Base-by-base conservation (phyloP, 768 basidiomycete species). In the Phylloporus sp. region DNA sequence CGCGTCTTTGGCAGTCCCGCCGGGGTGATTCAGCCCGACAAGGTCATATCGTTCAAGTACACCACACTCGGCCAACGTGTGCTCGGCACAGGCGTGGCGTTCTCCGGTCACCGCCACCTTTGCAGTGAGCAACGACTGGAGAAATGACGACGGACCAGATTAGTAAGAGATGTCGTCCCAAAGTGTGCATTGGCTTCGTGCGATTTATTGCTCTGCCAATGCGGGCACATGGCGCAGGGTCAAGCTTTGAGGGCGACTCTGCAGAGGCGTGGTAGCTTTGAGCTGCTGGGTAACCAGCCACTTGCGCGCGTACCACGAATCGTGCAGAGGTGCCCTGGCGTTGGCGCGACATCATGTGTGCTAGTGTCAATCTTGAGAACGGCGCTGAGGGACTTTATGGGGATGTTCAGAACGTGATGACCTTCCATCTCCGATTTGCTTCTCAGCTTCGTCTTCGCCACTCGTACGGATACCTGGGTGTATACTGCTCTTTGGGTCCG, bases 341-440 rank as follows among this genome's bases (percentile, higher is more conserved):
- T 27, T 24, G 21, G 35, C 33, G 22, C 50, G 48, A 46, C 44
- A 38, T 21, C 31, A 41, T 49, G n/a, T n/a, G n/a, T n/a, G n/a
- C n/a, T 27, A 38, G 24, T 14, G 37, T 31, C 15, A 32, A 40
- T 17, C 26, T 31, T 28, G 38, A 31, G 34, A 31, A 40, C 38
- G 22, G 32, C 13, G 48, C 27, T 29, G 31, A 42, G 52, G n/a
- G 51, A 43, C 38, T 54, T 58, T 55, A 31, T 22, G 42, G 36
- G 4, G 44, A 40, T 13, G 32, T 42, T 46, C 53, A 33, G 43
- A 39, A 50, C n/a, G n/a, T n/a, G n/a, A n/a, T n/a, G n/a, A 11
- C 24, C 58, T 48, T 58, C 55, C 52, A 49, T 54, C 49, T 58
- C 55, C 46, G 58, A 61, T 61, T 48, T 46, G 46, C 58, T 60